Evolutionary conservation across 2,329 filamentous ascomycete genomes (phyloP).

Genomic region (Fonsecaea multimorphosa): DNA sequence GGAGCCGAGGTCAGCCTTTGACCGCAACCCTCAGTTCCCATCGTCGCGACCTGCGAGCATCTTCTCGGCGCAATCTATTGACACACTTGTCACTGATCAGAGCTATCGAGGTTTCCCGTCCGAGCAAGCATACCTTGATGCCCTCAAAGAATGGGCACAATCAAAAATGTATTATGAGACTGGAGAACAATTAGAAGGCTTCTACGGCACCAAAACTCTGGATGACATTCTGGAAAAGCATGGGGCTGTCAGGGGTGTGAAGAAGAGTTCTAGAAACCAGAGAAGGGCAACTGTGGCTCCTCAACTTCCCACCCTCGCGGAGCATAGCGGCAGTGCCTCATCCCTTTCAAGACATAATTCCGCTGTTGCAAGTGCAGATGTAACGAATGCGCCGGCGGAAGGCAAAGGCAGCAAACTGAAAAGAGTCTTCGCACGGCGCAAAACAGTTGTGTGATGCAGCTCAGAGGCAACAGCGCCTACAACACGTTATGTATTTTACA

Average conservation of each 20-base stretch:
- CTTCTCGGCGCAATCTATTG: constrained; percentile 62
- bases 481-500: not conserved
- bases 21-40: constrained; percentile 27
- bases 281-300: constrained; percentile 22
- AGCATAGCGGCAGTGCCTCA: constrained; percentile 13
- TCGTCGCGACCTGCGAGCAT: constrained; percentile 44
- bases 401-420: constrained; percentile 26
- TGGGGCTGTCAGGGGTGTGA: constrained; percentile 6
- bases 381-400: constrained; percentile 7
- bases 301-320: constrained; percentile 19
- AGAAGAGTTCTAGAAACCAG: constrained; percentile 4
- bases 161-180: constrained; percentile 28
- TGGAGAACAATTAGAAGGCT: constrained; percentile 28
- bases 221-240: constrained; percentile 27
- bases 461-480: not conserved
- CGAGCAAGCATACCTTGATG: constrained; percentile 31
- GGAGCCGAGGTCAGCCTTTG: constrained; percentile 13
- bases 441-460: constrained; percentile 15
- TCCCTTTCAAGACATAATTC: constrained; percentile 12
- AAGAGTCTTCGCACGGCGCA: constrained; percentile 27
- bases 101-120: constrained; percentile 32
- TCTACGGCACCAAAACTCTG: constrained; percentile 33
- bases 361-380: not conserved
- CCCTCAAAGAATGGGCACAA: constrained; percentile 31
- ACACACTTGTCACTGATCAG: constrained; percentile 31